Conservation (phyloP, 352 stramenopile species). For the Globisporangium camurandrum region DNA sequence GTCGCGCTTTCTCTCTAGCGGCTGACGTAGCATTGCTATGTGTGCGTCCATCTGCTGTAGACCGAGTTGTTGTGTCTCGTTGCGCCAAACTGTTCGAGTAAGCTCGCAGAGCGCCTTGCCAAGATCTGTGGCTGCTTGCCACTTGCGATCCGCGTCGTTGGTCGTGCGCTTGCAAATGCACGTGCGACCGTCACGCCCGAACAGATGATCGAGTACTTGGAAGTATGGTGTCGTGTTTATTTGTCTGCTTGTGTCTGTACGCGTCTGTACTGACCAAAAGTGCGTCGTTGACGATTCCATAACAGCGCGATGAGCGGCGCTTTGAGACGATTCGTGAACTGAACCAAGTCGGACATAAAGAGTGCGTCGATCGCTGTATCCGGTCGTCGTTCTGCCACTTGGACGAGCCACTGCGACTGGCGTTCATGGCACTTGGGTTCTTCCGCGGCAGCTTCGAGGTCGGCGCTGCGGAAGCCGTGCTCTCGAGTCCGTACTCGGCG, state of each 20-base stretch:
- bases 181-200: slow-evolving; percentile 63
- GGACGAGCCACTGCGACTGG: slow-evolving; percentile 55
- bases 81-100: slow-evolving; percentile 48
- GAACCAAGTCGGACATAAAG: slow-evolving; percentile 67
- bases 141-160: slow-evolving; percentile 75
- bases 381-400: slow-evolving; percentile 77
- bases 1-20: not conserved
- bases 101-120: slow-evolving; percentile 51
- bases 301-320: slow-evolving; percentile 49
- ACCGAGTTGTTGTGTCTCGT: slow-evolving; percentile 63
- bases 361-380: slow-evolving; percentile 75
- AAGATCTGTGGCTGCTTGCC: slow-evolving; percentile 72
- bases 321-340: slow-evolving; percentile 73
- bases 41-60: slow-evolving; percentile 17
- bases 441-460: slow-evolving; percentile 75
- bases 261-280: not conserved
- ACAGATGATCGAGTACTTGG: slow-evolving; percentile 76
- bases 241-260: not conserved
- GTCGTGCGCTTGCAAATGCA: slow-evolving; percentile 67
- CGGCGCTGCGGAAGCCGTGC: slow-evolving; percentile 54
- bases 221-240: slow-evolving; percentile 18
- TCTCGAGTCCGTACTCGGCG: slow-evolving; percentile 37
- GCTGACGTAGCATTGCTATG: not conserved
- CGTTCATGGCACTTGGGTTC: slow-evolving; percentile 79
- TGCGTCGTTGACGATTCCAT: not conserved